Evolutionary conservation across 345 rosid genomes (phyloP).

Genomic region (rapeseed (Brassica napus)): Da-Ae NC_063446.1:23462001-23462500

Average conservation of each 20-base stretch:
- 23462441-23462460: conserved; percentile 91
- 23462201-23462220: neutral
- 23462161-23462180: conserved; percentile 98
- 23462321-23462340: conserved; percentile 96
- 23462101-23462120: conserved; percentile 97
- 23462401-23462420: conserved; percentile 97
- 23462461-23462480: conserved; percentile 92
- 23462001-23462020: neutral
- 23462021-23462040: conserved; percentile 23
- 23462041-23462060: conserved; percentile 83
- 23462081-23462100: conserved; percentile 96
- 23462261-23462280: neutral
- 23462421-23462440: conserved; percentile 96
- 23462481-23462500: conserved; percentile 93
- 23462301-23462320: conserved; percentile 88
- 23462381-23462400: conserved; percentile 88
- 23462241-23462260: neutral
- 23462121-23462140: conserved; percentile 91
- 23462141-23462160: conserved; percentile 92
- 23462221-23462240: neutral
- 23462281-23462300: conserved; percentile 99
- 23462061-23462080: conserved; percentile 90
- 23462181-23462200: conserved; percentile 65
- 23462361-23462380: conserved; percentile 98
- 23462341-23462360: conserved; percentile 92